phyloP scores from a whole-genome alignment of 345 rosid species.

The Rhodamnia argentea region DNA sequence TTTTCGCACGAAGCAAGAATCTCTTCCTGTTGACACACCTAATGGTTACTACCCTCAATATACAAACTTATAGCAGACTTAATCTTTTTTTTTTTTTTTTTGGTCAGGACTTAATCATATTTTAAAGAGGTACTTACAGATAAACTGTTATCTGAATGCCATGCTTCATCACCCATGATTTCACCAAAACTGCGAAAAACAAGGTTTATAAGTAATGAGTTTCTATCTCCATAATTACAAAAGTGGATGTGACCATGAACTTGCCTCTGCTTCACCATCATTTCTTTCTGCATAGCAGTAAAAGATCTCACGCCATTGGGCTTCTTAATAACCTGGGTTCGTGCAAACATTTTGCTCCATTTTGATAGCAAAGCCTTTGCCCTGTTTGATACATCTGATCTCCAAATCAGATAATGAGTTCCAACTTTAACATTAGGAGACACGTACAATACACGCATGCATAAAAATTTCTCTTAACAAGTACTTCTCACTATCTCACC shows the following conservation, averaged over 20 bases:
- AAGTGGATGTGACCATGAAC: slow-evolving; percentile 1
- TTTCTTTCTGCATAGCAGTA: slow-evolving; percentile 50
- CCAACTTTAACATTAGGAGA: not conserved
- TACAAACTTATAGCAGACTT: not conserved
- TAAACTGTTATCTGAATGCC: slow-evolving; percentile 32
- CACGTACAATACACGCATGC: not conserved
- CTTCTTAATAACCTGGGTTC: slow-evolving; percentile 62
- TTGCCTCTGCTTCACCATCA: slow-evolving; percentile 77
- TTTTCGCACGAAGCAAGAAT: slow-evolving; percentile 35
- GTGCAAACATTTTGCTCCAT: slow-evolving; percentile 86
- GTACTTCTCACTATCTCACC: not conserved
- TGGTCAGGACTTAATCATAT: not conserved
- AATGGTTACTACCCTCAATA: not conserved
- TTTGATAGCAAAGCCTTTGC: slow-evolving; percentile 77
- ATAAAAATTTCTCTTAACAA: not conserved
- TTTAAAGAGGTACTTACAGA: slow-evolving; percentile 37
- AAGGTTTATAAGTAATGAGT: not conserved
- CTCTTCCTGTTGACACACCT: slow-evolving; percentile 39
- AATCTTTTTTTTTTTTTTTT: not conserved
- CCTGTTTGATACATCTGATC: slow-evolving; percentile 99
- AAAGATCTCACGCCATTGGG: slow-evolving; percentile 49
- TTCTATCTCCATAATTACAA: not conserved
- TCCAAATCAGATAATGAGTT: slow-evolving; percentile 93
- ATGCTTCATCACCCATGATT: slow-evolving; percentile 61
- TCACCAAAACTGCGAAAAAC: slow-evolving; percentile 61